These are phyloP conservation scores for Lepidium africanum DNA, from an alignment of 345 rosid species.

Conservation along the genomic window DNA sequence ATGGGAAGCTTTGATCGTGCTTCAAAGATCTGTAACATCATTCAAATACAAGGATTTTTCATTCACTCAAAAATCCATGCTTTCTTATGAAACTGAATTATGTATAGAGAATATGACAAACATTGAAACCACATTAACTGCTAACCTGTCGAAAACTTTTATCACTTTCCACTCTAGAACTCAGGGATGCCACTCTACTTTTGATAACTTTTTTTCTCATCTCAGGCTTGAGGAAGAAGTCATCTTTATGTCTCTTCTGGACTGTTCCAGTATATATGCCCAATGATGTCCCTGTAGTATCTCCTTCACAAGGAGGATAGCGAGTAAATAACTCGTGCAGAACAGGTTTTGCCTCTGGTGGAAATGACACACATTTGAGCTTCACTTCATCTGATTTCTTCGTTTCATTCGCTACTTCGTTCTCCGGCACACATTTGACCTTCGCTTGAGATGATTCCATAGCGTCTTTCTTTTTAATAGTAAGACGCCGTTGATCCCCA, in stretches of 20 bases:
- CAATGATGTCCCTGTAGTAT: conserved; percentile 27
- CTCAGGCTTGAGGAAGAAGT: conserved; percentile 51
- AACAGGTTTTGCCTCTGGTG: conserved; percentile 46
- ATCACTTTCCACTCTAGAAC: conserved; percentile 36
- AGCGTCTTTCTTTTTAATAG: conserved; percentile 25
- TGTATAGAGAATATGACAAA: background rate
- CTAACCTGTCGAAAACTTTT: conserved; percentile 59
- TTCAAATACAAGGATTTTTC: conserved; percentile 14
- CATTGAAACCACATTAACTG: background rate
- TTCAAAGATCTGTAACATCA: conserved; percentile 51
- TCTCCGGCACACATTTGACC: conserved; percentile 23
- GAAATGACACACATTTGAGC: conserved; percentile 38
- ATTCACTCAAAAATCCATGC: background rate
- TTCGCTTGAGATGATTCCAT: conserved; percentile 22
- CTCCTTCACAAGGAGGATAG: conserved; percentile 69
- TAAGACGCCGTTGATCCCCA: conserved; percentile 45
- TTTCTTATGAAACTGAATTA: background rate
- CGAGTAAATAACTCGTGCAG: conserved; percentile 61
- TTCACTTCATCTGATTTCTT: conserved; percentile 19
- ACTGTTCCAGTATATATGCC: conserved; percentile 27
- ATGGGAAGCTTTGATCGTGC: conserved; percentile 79
- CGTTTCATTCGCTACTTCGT: too few species aligned
- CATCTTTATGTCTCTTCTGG: conserved; percentile 39
- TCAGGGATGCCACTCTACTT: conserved; percentile 42
- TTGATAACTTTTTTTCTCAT: conserved; percentile 42